Conservation (phyloP, 2,329 filamentous ascomycete genomes). For the Diaporthe caulivora region DNA sequence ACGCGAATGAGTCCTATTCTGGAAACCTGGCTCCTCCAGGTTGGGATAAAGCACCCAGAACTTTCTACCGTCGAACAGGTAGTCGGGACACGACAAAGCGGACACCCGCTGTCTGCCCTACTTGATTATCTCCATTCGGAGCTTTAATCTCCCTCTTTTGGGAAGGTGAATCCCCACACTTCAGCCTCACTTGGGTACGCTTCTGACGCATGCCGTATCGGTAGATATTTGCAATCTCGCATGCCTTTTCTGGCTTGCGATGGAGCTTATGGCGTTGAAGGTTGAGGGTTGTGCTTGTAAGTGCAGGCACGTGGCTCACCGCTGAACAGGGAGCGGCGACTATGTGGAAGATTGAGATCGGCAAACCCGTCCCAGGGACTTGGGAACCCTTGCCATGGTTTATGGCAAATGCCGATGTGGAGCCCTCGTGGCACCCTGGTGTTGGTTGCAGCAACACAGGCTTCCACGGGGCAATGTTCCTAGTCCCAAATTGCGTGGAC, state of each 20-base stretch:
- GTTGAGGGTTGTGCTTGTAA: not conserved
- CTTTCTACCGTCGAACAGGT: not conserved
- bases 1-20: too few relatives aligned
- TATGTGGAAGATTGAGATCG: constrained; percentile 9
- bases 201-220: not conserved
- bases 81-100: not conserved
- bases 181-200: not conserved
- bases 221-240: not conserved
- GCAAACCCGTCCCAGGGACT: constrained; percentile 21
- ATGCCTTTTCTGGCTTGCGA: not conserved
- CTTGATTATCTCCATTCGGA: not conserved
- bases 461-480: not conserved
- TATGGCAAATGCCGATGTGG: constrained; percentile 26
- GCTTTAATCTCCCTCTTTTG: not conserved
- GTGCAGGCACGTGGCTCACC: not conserved
- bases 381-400: constrained; percentile 15
- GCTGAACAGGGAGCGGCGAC: not conserved
- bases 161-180: not conserved
- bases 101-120: not conserved
- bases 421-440: not conserved
- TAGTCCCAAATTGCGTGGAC: constrained; percentile 5
- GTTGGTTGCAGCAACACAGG: not conserved
- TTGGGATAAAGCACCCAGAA: not conserved
- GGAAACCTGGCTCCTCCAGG: not conserved
- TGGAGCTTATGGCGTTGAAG: not conserved